These are phyloP conservation scores for Sarcocystis neurona DNA, from an alignment of 169 alveolate species.

Conservation along the genomic window DNA sequence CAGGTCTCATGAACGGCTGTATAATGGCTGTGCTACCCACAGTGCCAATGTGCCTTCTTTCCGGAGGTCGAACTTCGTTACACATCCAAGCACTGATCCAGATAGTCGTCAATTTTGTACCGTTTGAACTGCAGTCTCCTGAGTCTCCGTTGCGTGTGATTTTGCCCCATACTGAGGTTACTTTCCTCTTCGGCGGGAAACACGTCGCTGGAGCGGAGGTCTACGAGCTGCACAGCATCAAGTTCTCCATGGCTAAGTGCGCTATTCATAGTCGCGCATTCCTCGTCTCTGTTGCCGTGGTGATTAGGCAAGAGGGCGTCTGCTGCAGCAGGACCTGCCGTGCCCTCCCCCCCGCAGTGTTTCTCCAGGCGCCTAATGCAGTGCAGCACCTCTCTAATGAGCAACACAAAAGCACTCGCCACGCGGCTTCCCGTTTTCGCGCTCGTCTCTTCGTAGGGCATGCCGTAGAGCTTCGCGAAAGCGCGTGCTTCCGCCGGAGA, in stretches of 20 bases:
- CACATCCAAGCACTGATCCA: background rate
- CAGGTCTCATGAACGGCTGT: too few species aligned
- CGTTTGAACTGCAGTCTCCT: slow-evolving; percentile 22
- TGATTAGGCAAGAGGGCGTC: too few species aligned
- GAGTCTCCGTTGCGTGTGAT: background rate
- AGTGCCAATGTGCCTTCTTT: too few species aligned
- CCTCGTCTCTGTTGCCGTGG: too few species aligned
- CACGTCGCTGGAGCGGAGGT: background rate
- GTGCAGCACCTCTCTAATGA: slow-evolving; percentile 13
- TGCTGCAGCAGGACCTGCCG: too few species aligned
- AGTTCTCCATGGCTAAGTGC: background rate
- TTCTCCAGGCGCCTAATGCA: background rate
- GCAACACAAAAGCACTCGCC: slow-evolving; percentile 4
- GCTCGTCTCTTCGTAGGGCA: slow-evolving; percentile 39
- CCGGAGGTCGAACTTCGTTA: slow-evolving; percentile 6
- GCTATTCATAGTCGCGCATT: background rate
- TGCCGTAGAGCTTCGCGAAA: background rate
- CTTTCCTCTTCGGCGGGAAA: background rate
- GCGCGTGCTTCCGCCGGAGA: slow-evolving; percentile 28
- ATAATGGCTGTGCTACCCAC: too few species aligned
- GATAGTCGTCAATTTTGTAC: slow-evolving; percentile 32
- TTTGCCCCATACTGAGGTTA: background rate
- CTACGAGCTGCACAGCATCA: background rate
- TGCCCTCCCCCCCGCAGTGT: background rate
- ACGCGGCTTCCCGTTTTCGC: slow-evolving; percentile 31